A percentile compares a stretch with the other conserved stretches of the same genome.
These are phyloP conservation scores for Candida rishiriensis DNA, from an alignment of 805 yeast species.

Conservation along the genomic window DNA sequence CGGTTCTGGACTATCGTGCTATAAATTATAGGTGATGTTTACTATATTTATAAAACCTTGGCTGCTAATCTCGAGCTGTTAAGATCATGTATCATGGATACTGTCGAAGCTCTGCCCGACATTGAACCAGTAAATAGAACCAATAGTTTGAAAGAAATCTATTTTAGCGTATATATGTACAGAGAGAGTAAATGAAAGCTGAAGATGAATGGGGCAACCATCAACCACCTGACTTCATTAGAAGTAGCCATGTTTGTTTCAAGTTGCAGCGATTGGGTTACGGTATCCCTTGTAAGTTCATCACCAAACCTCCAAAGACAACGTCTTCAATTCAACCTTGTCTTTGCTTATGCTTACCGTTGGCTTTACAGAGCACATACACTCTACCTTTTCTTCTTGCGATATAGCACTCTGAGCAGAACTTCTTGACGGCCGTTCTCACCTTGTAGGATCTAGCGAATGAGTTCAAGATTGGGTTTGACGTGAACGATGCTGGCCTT, in stretches of 20 bases:
- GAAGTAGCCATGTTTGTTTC: background rate
- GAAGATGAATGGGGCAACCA: background rate
- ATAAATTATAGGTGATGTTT: conserved; percentile 11
- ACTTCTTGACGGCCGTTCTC: conserved; percentile 87
- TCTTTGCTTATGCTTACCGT: conserved; percentile 92
- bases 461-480: conserved; percentile 11
- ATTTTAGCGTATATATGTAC: too few species aligned
- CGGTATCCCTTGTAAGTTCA: background rate
- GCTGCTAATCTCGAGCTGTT: too few species aligned
- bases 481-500: conserved; percentile 12
- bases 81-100: too few species aligned
- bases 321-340: conserved; percentile 48
- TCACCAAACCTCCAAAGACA: background rate
- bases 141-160: too few species aligned
- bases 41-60: background rate
- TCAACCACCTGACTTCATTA: background rate
- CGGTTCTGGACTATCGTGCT: conserved; percentile 66
- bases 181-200: too few species aligned
- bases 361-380: conserved; percentile 87
- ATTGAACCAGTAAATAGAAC: too few species aligned
- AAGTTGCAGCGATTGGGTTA: background rate
- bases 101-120: too few species aligned
- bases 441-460: conserved; percentile 76
- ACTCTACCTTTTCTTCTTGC: conserved; percentile 95
- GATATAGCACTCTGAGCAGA: conserved; percentile 86